Evolutionary conservation across 2,329 filamentous ascomycete species (phyloP).

Genomic region (Biscogniauxia mediterranea): DNA sequence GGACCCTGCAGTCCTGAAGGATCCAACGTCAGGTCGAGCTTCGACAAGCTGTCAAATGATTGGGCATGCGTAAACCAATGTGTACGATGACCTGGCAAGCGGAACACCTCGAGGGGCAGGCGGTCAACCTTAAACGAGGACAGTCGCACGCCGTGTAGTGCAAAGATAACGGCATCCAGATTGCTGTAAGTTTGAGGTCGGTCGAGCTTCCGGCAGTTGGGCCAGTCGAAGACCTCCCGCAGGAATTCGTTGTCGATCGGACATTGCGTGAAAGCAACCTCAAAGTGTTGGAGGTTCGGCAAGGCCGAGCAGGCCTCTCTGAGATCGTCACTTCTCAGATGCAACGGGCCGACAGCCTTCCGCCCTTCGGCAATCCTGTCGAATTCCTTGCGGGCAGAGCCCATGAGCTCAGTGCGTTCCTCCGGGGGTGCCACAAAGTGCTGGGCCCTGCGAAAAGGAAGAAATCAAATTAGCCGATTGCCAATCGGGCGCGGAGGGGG

Average conservation of each 20-base stretch:
- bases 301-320: slow-evolving; percentile 40
- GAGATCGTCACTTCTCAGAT: slow-evolving; percentile 36
- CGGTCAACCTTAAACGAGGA: slow-evolving; percentile 41
- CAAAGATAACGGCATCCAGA: slow-evolving; percentile 39
- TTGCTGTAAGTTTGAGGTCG: slow-evolving; percentile 38
- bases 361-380: slow-evolving; percentile 36
- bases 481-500: not conserved
- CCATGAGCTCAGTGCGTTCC: slow-evolving; percentile 35
- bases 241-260: slow-evolving; percentile 40
- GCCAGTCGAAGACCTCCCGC: slow-evolving; percentile 37
- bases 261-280: slow-evolving; percentile 41
- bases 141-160: slow-evolving; percentile 37
- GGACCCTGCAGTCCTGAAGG: slow-evolving; percentile 38
- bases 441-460: slow-evolving; percentile 31
- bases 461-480: slow-evolving; percentile 1
- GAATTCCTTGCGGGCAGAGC: slow-evolving; percentile 37
- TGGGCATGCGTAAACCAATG: slow-evolving; percentile 43
- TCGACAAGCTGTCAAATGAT: slow-evolving; percentile 39
- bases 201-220: slow-evolving; percentile 41
- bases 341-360: slow-evolving; percentile 34
- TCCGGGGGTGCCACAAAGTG: slow-evolving; percentile 39
- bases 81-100: slow-evolving; percentile 35
- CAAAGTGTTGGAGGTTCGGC: slow-evolving; percentile 39
- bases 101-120: slow-evolving; percentile 43
- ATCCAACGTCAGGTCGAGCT: slow-evolving; percentile 41